phyloP scores from a whole-genome alignment of 805 yeast genomes.

The Candida quercuum region DNA sequence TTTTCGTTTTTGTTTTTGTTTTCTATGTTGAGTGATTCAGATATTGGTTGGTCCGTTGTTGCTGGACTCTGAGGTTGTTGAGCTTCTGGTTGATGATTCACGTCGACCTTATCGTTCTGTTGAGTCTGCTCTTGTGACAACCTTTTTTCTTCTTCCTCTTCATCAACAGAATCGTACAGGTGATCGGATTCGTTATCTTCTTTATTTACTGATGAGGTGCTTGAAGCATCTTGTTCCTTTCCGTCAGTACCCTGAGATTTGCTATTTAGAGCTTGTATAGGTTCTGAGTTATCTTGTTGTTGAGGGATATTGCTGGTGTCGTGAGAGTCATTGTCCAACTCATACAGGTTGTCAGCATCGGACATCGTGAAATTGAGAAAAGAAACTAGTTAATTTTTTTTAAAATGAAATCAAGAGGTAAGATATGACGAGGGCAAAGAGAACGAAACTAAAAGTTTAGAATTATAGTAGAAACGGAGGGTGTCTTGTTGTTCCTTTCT shows the following conservation, averaged over 20 bases:
- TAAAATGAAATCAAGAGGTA: background rate
- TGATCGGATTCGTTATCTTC: background rate
- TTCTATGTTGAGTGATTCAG: too few relatives aligned
- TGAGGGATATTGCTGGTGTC: slow-evolving; percentile 3
- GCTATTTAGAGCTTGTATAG: too few relatives aligned
- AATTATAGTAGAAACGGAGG: too few relatives aligned
- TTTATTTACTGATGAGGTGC: background rate
- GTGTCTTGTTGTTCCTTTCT: too few relatives aligned
- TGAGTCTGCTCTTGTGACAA: background rate
- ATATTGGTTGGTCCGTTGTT: too few relatives aligned
- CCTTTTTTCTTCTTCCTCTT: slow-evolving; percentile 3
- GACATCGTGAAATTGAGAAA: background rate
- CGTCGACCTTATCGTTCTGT: slow-evolving; percentile 1
- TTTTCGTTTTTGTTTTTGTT: slow-evolving; percentile 5
- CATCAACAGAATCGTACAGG: slow-evolving; percentile 2
- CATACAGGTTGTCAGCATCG: slow-evolving; percentile 2
- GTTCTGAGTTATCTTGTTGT: background rate
- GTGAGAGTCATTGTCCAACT: slow-evolving; percentile 2
- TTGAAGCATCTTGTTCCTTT: slow-evolving; percentile 2
- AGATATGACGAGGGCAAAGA: background rate
- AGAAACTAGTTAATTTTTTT: background rate
- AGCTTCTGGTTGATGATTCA: slow-evolving; percentile 2
- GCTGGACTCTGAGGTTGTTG: too few relatives aligned
- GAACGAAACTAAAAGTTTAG: too few relatives aligned
- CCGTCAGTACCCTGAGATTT: too few relatives aligned